Evolutionary conservation across 768 basidiomycete species (phyloP).

Genomic region (Suillus tomentosus): DNA sequence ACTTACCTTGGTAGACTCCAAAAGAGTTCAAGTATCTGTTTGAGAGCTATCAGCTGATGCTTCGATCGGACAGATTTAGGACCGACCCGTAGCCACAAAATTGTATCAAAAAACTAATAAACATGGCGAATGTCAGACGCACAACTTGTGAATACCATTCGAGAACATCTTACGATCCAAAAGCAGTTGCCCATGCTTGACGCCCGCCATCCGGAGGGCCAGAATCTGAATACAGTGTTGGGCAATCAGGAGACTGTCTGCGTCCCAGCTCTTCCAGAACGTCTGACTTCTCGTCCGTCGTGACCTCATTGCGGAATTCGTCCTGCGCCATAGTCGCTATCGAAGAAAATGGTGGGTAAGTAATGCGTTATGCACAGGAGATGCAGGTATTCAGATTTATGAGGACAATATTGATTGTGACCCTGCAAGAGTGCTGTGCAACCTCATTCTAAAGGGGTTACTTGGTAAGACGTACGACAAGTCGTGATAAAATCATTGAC

Average conservation of each 20-base stretch:
- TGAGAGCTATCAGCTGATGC: neutral
- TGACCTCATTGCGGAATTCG: neutral
- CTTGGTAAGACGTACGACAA: neutral
- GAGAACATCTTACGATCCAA: slow-evolving; percentile 12
- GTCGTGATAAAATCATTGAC: neutral
- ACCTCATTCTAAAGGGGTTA: neutral
- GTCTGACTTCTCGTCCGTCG: neutral
- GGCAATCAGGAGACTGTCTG: neutral
- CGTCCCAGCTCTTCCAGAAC: slow-evolving; percentile 1
- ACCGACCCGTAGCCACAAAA: slow-evolving; percentile 30
- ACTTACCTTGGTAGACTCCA: slow-evolving; percentile 36
- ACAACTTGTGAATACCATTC: neutral
- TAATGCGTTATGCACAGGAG: neutral
- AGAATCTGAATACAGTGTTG: neutral
- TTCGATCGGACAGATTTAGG: neutral
- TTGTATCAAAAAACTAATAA: slow-evolving; percentile 26
- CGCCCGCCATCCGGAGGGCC: slow-evolving; percentile 12
- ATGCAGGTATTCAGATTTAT: neutral
- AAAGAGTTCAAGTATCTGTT: slow-evolving; percentile 29
- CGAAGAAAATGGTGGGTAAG: too few relatives aligned
- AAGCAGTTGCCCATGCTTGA: slow-evolving; percentile 16
- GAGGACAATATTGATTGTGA: neutral
- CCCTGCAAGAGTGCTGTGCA: neutral
- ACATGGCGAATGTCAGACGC: neutral
- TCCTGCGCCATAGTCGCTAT: neutral